Evolutionary conservation across 768 basidiomycete species (phyloP).

Genomic region (Collybiopsis luxurians): DNA sequence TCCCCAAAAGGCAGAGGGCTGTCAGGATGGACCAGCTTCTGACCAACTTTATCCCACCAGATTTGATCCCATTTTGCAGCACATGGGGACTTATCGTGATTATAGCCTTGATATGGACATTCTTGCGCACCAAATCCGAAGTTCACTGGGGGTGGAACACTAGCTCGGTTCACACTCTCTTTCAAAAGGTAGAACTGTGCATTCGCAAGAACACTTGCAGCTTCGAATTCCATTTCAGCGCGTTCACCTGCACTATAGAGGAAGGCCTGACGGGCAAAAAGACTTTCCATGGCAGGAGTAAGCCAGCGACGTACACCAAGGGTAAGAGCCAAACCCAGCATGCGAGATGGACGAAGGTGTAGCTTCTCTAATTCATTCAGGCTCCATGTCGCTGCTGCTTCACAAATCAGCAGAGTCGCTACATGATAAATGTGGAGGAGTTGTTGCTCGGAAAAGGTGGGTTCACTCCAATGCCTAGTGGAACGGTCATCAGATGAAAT

Average conservation of each 20-base stretch:
- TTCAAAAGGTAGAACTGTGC: background rate
- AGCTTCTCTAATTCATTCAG: background rate
- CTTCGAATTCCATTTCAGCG: background rate
- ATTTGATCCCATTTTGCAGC: background rate
- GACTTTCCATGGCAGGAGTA: background rate
- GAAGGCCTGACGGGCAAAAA: background rate
- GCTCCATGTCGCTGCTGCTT: too few relatives aligned
- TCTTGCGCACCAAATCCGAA: background rate
- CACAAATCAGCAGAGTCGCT: too few relatives aligned
- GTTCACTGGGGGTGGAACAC: background rate
- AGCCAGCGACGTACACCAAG: background rate
- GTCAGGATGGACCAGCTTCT: background rate
- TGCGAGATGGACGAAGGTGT: background rate
- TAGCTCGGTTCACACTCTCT: background rate
- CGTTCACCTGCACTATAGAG: background rate
- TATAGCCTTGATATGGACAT: background rate
- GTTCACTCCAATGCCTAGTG: too few relatives aligned
- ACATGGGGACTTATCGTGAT: background rate
- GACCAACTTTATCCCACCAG: background rate
- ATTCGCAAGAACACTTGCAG: background rate
- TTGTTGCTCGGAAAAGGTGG: too few relatives aligned
- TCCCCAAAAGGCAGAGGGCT: background rate
- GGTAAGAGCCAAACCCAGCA: background rate
- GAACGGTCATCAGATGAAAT: too few relatives aligned
- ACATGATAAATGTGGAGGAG: too few relatives aligned